Conservation (phyloP, 306 rosid genomes). For the Cicer arietinum region DNA sequence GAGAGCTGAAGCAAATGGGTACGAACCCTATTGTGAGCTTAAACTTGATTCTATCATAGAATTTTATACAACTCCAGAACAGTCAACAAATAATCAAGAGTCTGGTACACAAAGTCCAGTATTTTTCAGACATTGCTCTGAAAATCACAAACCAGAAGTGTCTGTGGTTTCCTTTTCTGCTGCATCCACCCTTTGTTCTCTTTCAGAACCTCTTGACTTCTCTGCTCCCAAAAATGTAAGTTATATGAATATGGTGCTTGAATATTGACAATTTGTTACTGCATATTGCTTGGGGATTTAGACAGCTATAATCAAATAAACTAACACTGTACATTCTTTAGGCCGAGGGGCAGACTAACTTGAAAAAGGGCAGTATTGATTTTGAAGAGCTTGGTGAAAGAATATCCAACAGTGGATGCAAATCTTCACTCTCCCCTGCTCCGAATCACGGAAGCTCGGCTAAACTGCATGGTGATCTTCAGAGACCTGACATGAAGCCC, state of each 20-base stretch:
- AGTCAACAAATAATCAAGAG: constrained; percentile 51
- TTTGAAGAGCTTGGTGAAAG: constrained; percentile 53
- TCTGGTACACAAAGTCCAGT: constrained; percentile 48
- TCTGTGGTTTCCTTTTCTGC: constrained; percentile 62
- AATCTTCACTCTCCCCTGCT: constrained; percentile 60
- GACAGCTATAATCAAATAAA: constrained; percentile 26
- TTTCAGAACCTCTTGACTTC: constrained; percentile 55
- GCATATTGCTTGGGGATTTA: constrained; percentile 33
- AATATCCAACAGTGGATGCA: constrained; percentile 42
- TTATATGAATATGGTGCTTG: constrained; percentile 32
- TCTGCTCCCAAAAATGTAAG: constrained; percentile 59
- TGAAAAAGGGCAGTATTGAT: constrained; percentile 42
- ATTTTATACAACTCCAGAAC: constrained; percentile 49
- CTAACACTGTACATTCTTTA: constrained; percentile 43
- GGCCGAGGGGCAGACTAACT: constrained; percentile 59
- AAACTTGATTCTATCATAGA: constrained; percentile 56
- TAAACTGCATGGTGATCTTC: constrained; percentile 48
- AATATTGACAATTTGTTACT: constrained; percentile 38
- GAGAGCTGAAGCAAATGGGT: constrained; percentile 70
- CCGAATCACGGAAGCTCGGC: constrained; percentile 48
- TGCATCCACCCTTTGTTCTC: constrained; percentile 62
- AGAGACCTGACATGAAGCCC: constrained; percentile 48
- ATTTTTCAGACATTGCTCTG: constrained; percentile 41
- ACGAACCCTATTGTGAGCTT: constrained; percentile 69
- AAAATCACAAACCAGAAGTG: constrained; percentile 47